Conservation (phyloP, 768 basidiomycete genomes). For the Tricholoma furcatifolium region DNA sequence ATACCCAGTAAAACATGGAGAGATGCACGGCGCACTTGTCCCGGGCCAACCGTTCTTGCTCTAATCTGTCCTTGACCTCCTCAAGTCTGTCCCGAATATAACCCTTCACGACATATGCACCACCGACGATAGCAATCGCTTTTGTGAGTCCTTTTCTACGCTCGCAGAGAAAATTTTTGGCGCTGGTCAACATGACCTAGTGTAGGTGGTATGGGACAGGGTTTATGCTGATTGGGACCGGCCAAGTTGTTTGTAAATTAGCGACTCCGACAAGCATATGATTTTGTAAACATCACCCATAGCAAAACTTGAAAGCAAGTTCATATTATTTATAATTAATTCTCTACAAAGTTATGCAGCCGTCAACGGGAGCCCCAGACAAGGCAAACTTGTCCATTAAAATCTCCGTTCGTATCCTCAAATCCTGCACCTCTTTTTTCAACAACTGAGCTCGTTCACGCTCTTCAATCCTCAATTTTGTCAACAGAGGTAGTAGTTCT, state of each 20-base stretch:
- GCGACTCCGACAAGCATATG: conserved; percentile 3
- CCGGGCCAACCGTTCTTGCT: conserved; percentile 58
- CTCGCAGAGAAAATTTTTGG: conserved; percentile 48
- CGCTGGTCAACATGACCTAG: conserved; percentile 7
- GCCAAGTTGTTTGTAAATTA: neutral
- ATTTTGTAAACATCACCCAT: conserved; percentile 5
- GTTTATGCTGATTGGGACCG: neutral
- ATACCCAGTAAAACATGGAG: conserved; percentile 3
- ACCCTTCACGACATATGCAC: conserved; percentile 57
- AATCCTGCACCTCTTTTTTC: conserved; percentile 47
- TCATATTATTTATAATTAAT: neutral
- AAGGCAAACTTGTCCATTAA: conserved; percentile 32
- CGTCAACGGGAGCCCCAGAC: conserved; percentile 1
- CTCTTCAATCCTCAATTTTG: conserved; percentile 47
- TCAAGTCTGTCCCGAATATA: conserved; percentile 64
- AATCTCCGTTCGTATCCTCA: conserved; percentile 43
- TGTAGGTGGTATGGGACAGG: neutral
- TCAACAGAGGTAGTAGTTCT: conserved; percentile 43
- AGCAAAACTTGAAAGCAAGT: neutral
- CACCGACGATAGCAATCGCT: conserved; percentile 52
- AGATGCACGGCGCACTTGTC: conserved; percentile 56
- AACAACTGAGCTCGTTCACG: conserved; percentile 30
- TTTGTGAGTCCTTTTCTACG: conserved; percentile 47
- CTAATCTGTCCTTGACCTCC: conserved; percentile 62
- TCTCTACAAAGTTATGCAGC: conserved; percentile 6